Conservation (phyloP, 2,329 filamentous ascomycete genomes). For the Magnaporthiopsis rhizophila region DNA sequence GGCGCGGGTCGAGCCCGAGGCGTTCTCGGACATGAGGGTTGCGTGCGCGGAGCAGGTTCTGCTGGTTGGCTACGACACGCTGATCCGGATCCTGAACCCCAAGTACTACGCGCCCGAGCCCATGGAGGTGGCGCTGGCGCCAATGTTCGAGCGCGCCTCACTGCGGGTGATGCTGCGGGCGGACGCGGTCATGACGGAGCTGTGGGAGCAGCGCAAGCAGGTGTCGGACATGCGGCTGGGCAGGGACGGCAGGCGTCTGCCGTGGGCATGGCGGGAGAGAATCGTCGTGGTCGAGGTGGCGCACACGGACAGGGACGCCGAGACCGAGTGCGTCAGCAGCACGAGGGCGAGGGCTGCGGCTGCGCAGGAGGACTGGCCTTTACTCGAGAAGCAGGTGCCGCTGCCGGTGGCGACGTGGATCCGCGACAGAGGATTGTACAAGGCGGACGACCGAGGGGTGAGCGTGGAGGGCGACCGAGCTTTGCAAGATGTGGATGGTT, state of each 20-base stretch:
- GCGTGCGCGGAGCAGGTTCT: conserved; percentile 48
- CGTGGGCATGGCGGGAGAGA: conserved; percentile 47
- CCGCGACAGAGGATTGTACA: conserved; percentile 47
- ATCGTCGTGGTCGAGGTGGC: conserved; percentile 51
- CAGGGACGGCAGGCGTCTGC: conserved; percentile 40
- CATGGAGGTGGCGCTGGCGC: conserved; percentile 38
- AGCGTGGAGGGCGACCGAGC: too few species aligned
- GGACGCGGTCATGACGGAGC: conserved; percentile 51
- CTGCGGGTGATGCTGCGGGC: conserved; percentile 58
- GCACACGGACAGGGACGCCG: conserved; percentile 23
- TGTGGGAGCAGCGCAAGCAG: conserved; percentile 45
- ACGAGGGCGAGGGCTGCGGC: conserved; percentile 57
- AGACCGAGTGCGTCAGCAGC: conserved; percentile 40
- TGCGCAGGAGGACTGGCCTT: conserved; percentile 34
- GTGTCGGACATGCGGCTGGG: conserved; percentile 38
- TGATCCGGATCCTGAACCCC: conserved; percentile 62
- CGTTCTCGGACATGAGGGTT: conserved; percentile 15
- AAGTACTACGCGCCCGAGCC: conserved; percentile 53
- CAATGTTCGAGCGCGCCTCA: conserved; percentile 55
- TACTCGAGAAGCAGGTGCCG: conserved; percentile 47
- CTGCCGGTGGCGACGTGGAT: conserved; percentile 51
- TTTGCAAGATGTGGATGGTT: too few species aligned
- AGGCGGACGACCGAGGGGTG: conserved; percentile 12
- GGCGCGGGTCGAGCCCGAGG: conserved; percentile 23
- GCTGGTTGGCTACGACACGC: conserved; percentile 67